phyloP scores from a whole-genome alignment of 148 eudicot species.

The Diospyros lotus region DNA sequence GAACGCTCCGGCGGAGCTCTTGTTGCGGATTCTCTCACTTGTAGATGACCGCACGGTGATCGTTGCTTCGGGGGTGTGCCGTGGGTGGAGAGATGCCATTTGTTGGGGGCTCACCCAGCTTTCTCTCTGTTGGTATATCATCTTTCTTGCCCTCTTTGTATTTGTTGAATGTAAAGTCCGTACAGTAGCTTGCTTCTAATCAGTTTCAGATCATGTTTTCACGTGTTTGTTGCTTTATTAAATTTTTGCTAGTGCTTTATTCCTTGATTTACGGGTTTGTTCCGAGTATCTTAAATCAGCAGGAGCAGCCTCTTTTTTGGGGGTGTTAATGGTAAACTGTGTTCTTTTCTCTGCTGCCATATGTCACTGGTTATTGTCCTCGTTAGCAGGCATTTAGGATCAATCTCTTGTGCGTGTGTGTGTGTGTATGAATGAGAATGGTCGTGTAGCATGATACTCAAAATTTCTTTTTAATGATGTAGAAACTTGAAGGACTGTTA shows the following conservation, averaged over 20 bases:
- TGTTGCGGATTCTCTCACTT: constrained; percentile 64
- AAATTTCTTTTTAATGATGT: no score
- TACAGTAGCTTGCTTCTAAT: neutral
- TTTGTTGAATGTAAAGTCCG: neutral
- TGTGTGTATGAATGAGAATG: neutral
- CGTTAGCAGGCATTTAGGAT: neutral
- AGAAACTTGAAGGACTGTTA: no score
- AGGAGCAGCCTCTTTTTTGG: neutral
- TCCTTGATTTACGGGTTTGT: neutral
- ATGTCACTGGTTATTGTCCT: neutral
- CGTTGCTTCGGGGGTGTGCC: constrained; percentile 75
- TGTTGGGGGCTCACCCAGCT: constrained; percentile 67
- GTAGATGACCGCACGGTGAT: constrained; percentile 79
- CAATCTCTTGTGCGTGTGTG: neutral
- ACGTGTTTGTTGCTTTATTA: neutral
- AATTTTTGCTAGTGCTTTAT: neutral
- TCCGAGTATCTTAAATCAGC: no score
- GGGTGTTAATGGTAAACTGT: neutral
- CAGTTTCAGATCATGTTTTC: neutral
- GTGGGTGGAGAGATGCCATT: constrained; percentile 90
- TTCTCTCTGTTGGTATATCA: constrained; percentile 78
- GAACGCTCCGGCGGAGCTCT: constrained; percentile 86
- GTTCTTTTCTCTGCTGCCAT: neutral
- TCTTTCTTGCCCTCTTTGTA: neutral
- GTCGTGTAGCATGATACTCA: no score